phyloP scores from a whole-genome alignment of 164 flowering plant genomes.

The Protea cynaroides region DNA sequence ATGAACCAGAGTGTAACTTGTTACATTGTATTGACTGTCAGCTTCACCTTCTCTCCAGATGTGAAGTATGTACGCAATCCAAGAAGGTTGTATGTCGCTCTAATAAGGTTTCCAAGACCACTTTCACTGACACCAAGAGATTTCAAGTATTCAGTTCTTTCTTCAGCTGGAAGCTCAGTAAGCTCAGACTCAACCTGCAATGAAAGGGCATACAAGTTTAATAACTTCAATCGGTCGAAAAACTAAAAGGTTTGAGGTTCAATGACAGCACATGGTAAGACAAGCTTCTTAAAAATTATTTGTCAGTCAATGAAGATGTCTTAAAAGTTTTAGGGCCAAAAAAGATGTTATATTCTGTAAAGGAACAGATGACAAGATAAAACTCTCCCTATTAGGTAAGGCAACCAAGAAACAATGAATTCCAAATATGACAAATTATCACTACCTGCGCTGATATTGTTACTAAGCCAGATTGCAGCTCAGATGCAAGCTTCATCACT shows the following conservation, averaged over 20 bases:
- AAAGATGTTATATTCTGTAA: neutral
- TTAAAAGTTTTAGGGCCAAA: neutral
- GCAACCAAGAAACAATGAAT: neutral
- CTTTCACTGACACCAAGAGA: conserved; percentile 89
- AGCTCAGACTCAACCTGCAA: conserved; percentile 95
- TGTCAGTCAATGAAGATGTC: neutral
- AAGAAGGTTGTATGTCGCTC: conserved; percentile 73
- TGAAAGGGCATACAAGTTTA: too few species aligned
- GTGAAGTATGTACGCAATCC: conserved; percentile 94
- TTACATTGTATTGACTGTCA: conserved; percentile 1
- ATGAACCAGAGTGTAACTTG: conserved; percentile 1
- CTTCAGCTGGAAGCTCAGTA: conserved; percentile 82
- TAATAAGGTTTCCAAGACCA: conserved; percentile 93
- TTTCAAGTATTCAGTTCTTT: conserved; percentile 63
- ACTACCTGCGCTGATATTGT: conserved; percentile 91
- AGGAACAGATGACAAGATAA: neutral
- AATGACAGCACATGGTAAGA: too few species aligned
- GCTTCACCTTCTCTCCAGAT: conserved; percentile 84
- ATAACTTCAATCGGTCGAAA: too few species aligned
- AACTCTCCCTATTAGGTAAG: neutral
- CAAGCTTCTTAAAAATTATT: too few species aligned
- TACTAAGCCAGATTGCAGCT: conserved; percentile 73
- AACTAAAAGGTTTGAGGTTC: too few species aligned
- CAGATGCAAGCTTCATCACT: conserved; percentile 62
- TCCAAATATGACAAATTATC: neutral